Percentiles rank a stretch among this genome's conserved stretches.
These are phyloP conservation scores for Acer saccharum DNA, from an alignment of 345 rosid species.

Conservation along the genomic window DNA sequence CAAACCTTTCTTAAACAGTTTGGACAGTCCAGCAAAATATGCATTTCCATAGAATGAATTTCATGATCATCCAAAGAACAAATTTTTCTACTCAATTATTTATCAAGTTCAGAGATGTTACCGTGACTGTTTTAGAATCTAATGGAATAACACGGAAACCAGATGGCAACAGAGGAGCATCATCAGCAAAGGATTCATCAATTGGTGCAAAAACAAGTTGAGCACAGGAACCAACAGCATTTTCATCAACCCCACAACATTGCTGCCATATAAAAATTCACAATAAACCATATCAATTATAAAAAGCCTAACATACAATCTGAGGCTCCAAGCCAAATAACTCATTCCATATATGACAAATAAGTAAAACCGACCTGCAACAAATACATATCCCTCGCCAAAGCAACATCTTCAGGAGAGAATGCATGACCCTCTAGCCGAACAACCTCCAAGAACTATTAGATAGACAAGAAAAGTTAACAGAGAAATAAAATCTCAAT, in stretches of 20 bases:
- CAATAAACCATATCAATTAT: slow-evolving; percentile 2
- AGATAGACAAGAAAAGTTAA: neutral
- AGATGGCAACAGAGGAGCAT: slow-evolving; percentile 89
- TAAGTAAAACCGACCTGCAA: slow-evolving; percentile 62
- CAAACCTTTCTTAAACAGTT: neutral
- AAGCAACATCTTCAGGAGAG: slow-evolving; percentile 84
- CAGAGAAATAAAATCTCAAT: neutral
- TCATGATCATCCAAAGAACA: neutral
- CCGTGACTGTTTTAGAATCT: slow-evolving; percentile 73
- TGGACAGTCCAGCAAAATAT: neutral
- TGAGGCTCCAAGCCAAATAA: neutral
- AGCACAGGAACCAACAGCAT: slow-evolving; percentile 85
- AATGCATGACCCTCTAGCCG: slow-evolving; percentile 88
- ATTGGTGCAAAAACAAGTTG: slow-evolving; percentile 97
- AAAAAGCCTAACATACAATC: neutral
- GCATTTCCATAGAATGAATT: neutral
- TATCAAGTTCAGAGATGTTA: slow-evolving; percentile 11
- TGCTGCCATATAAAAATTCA: slow-evolving; percentile 44
- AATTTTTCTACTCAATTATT: neutral
- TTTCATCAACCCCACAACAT: slow-evolving; percentile 91
- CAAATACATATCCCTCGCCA: slow-evolving; percentile 88
- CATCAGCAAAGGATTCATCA: slow-evolving; percentile 97
- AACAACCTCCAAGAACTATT: slow-evolving; percentile 89
- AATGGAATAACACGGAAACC: slow-evolving; percentile 93
- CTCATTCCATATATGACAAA: neutral